Conservation (phyloP, 179 eudicot genomes). For the Beta lomatogona region DNA sequence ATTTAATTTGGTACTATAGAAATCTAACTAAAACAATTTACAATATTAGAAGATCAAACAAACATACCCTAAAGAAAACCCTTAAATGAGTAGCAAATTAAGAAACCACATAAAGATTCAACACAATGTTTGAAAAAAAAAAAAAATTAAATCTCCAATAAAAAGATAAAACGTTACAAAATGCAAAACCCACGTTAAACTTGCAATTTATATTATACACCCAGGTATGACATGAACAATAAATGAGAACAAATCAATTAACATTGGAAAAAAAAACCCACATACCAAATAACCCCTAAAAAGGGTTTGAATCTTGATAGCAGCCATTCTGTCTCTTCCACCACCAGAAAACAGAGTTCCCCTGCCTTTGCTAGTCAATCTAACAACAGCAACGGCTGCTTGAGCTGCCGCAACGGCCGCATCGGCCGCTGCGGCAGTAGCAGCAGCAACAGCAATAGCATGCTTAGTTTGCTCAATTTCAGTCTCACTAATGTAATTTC, state of each 20-base stretch:
- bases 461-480: slow-evolving; percentile 43
- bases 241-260: neutral
- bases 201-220: too few relatives aligned
- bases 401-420: slow-evolving; percentile 53
- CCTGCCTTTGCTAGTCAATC: slow-evolving; percentile 40
- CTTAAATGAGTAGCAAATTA: neutral
- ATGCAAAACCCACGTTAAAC: neutral
- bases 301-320: slow-evolving; percentile 42
- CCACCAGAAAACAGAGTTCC: slow-evolving; percentile 20
- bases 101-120: neutral
- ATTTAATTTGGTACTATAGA: slow-evolving; percentile 25
- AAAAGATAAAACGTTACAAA: too few relatives aligned
- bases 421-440: slow-evolving; percentile 53
- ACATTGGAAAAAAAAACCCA: neutral
- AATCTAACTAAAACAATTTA: slow-evolving; percentile 23
- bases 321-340: slow-evolving; percentile 34
- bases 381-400: slow-evolving; percentile 49
- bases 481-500: slow-evolving; percentile 19
- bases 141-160: neutral
- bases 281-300: slow-evolving; percentile 46
- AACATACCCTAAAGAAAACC: slow-evolving; percentile 4
- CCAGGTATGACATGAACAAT: neutral
- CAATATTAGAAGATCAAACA: neutral
- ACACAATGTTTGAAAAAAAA: neutral
- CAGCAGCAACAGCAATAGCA: slow-evolving; percentile 49